Base-by-base conservation (phyloP, 306 rosid genomes). In the Gastrolobium villosum region DNA sequence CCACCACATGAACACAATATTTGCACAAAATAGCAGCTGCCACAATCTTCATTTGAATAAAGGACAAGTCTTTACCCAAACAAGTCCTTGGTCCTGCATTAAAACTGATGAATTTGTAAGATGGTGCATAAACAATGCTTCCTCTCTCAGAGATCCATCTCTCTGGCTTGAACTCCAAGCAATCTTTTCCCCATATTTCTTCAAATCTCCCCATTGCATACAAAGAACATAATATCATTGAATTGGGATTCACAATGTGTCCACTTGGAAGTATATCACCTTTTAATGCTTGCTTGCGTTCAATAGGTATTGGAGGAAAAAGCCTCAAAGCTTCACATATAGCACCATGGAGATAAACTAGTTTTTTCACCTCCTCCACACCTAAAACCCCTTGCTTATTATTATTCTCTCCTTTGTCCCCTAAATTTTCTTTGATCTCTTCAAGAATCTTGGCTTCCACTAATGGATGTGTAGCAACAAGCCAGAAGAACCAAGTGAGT, bases 121-220 rank as follows among this genome's bases (percentile, higher is more conserved):
- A 72, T 0, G 94, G 87, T 2, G 34, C 86, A 15, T 83, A 52
- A 32, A 78, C 73, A 3, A 86, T 43, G 6, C 74, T 48, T 10
- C 88, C 89, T 34, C 32, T 36, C 7, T 84, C 84, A 0, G 85
- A 74, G 2, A 90, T 78, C 94, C 94, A 90, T 26, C 94, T 82
- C 74, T 86, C 90, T 2, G 95, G 92, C 81, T 86, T 90, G 76
- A 84, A 90, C 48, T 90, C 92, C 45, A 41, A 36, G 65, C 68
- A 86, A 65, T 90, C 92, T 41, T 76, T 7, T 1, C 92, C 95
- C 92, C 90, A 88, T 4, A 88, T 84, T 1, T 60, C 52, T 64
- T 72, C 81, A 82, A 50, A 46, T 49, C 95, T 87, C 2, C 95
- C 95, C 87, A 86, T 81, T 13, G 90, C 75, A 46, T 90, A 90